These are phyloP conservation scores for Diutina sp. DNA, from an alignment of 1,139 yeast species.

Conservation along the genomic window DNA sequence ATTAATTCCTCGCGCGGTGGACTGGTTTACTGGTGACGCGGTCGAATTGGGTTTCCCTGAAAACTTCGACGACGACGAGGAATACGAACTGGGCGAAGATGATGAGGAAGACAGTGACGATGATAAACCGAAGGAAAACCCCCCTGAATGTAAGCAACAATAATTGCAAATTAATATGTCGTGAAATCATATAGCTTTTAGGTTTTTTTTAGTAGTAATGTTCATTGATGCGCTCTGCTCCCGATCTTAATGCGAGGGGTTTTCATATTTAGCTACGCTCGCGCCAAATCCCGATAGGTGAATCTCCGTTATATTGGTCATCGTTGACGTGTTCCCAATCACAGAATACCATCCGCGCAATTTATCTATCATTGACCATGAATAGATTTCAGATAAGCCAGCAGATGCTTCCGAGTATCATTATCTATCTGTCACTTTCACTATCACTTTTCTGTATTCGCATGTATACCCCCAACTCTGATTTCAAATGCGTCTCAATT, in stretches of 20 bases:
- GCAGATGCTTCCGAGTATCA: too few relatives aligned
- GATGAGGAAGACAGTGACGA: conserved; percentile 42
- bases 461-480: not conserved
- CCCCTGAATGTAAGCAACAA: conserved; percentile 83
- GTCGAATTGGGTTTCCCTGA: conserved; percentile 42
- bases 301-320: too few relatives aligned
- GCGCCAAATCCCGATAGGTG: not conserved
- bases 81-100: conserved; percentile 28
- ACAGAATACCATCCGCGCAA: too few relatives aligned
- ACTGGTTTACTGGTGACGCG: conserved; percentile 98
- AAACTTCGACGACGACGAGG: conserved; percentile 29
- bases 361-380: too few relatives aligned
- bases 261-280: not conserved
- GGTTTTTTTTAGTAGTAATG: not conserved
- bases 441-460: not conserved
- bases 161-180: conserved; percentile 7
- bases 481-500: not conserved
- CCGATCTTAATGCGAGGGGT: not conserved
- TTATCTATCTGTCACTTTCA: not conserved
- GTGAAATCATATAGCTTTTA: not conserved
- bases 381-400: too few relatives aligned
- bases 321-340: too few relatives aligned
- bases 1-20: conserved; percentile 89
- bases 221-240: not conserved
- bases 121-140: conserved; percentile 39